These are phyloP conservation scores for Mimosa pudica DNA, from an alignment of 306 rosid genomes.

Conservation along the genomic window DNA sequence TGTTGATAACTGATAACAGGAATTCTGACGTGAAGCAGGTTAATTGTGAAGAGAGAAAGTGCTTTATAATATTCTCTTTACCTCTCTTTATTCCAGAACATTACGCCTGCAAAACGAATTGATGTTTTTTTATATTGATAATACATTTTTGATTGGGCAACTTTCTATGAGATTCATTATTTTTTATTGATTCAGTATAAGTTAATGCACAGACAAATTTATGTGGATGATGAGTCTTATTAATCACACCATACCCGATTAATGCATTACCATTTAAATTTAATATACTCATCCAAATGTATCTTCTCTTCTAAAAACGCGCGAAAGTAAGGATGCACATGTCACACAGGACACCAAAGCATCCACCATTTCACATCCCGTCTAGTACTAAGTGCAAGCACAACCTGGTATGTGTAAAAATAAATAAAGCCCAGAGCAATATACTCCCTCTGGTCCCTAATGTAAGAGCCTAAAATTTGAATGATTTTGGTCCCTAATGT, in stretches of 20 bases:
- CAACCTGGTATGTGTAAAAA: too few species aligned
- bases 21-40: background rate
- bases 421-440: too few species aligned
- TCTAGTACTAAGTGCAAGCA: too few species aligned
- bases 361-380: too few species aligned
- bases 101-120: background rate
- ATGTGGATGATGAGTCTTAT: background rate
- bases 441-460: too few species aligned
- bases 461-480: too few species aligned
- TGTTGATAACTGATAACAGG: background rate
- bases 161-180: background rate
- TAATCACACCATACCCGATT: background rate
- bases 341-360: too few species aligned
- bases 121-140: background rate
- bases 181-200: background rate
- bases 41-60: background rate
- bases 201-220: background rate
- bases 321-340: too few species aligned
- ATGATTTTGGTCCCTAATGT: too few species aligned
- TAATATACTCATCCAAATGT: too few species aligned
- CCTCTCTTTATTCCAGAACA: background rate
- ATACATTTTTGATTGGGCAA: background rate
- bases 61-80: background rate
- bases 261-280: background rate
- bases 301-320: too few species aligned